phyloP scores from a whole-genome alignment of 2,329 filamentous ascomycete species.

The Canariomyces notabilis region DNA sequence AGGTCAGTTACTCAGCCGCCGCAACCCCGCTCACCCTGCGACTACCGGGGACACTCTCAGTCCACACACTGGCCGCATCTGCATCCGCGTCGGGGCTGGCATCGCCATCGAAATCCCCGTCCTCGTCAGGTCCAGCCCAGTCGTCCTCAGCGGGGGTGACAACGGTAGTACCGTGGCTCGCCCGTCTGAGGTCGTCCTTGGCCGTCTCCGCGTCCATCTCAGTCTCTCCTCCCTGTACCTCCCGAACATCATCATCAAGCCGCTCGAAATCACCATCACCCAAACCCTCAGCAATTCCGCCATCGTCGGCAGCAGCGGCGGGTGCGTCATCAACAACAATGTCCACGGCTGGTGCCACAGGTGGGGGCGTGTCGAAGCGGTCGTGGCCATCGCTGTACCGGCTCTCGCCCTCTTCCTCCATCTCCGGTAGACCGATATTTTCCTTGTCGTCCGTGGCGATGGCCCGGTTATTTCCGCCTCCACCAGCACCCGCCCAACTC shows the following conservation, averaged over 20 bases:
- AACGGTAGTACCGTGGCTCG: conserved; percentile 45
- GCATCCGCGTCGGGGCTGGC: no score
- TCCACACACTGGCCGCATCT: conserved; percentile 44
- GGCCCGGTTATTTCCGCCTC: conserved; percentile 36
- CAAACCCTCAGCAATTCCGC: background rate
- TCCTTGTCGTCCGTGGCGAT: conserved; percentile 57
- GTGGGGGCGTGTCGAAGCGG: background rate
- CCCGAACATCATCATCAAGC: conserved; percentile 7
- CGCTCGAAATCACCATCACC: conserved; percentile 10
- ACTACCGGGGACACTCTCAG: conserved; percentile 36
- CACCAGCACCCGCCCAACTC: conserved; percentile 57
- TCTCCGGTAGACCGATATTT: conserved; percentile 47
- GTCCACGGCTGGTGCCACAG: conserved; percentile 8
- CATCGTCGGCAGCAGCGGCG: background rate
- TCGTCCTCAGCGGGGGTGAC: conserved; percentile 31
- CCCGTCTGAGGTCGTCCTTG: conserved; percentile 43
- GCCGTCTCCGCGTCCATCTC: conserved; percentile 45
- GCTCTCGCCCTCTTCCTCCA: conserved; percentile 45
- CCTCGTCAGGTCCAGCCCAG: conserved; percentile 15
- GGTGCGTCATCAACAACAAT: conserved; percentile 7
- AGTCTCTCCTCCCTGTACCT: conserved; percentile 13
- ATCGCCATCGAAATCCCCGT: conserved; percentile 34
- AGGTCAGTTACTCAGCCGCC: background rate
- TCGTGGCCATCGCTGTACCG: background rate
- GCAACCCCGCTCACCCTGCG: conserved; percentile 16